phyloP scores from a whole-genome alignment of 2,329 filamentous ascomycete genomes.

The Dendryphion nanum region DNA sequence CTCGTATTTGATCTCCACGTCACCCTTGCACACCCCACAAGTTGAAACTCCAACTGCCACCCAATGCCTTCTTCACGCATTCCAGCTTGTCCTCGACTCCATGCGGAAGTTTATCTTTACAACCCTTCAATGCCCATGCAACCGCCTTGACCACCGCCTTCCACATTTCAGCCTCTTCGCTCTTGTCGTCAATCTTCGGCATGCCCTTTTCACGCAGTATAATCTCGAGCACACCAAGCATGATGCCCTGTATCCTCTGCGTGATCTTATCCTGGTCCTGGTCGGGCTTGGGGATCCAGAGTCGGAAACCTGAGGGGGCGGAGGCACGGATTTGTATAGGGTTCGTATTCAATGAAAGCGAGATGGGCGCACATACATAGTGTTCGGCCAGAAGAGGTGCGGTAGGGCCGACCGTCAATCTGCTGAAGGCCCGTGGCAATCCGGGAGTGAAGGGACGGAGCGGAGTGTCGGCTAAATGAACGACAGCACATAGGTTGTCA shows the following conservation, averaged over 20 bases:
- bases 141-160: slow-evolving; percentile 20
- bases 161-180: slow-evolving; percentile 21
- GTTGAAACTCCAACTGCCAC: not conserved
- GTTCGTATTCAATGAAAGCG: slow-evolving; percentile 13
- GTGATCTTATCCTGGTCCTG: slow-evolving; percentile 19
- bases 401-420: slow-evolving; percentile 26
- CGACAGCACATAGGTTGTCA: slow-evolving; percentile 19
- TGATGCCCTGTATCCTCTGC: slow-evolving; percentile 23
- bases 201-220: slow-evolving; percentile 22
- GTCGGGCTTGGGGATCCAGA: slow-evolving; percentile 16
- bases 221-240: slow-evolving; percentile 31
- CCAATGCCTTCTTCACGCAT: slow-evolving; percentile 20
- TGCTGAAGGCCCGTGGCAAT: slow-evolving; percentile 19
- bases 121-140: slow-evolving; percentile 23
- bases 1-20: too few species aligned
- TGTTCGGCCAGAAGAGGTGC: slow-evolving; percentile 4
- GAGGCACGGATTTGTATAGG: slow-evolving; percentile 12
- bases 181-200: slow-evolving; percentile 10
- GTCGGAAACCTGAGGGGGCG: slow-evolving; percentile 15
- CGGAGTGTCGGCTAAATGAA: slow-evolving; percentile 26
- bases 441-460: slow-evolving; percentile 12
- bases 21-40: not conserved
- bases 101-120: slow-evolving; percentile 23
- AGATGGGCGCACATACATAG: slow-evolving; percentile 21
- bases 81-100: slow-evolving; percentile 23